Evolutionary conservation across 1,139 yeast genomes (phyloP), one percentile per base, ranked within the genome.

Genomic region (Magnusiomyces tetraspermus): DNA sequence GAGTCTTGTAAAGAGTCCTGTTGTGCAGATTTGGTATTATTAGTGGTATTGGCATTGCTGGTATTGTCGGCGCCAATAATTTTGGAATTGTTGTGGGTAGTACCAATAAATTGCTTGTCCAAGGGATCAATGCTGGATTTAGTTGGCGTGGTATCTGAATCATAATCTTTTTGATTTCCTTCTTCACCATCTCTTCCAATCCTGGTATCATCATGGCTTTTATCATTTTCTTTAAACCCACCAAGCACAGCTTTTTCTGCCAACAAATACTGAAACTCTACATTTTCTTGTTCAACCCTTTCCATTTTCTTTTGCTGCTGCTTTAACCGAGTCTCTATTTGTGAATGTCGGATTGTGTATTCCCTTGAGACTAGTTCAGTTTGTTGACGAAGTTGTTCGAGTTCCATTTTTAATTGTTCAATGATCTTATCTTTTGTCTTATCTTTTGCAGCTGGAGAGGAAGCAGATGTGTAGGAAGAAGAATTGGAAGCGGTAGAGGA

Each of bases 271-370:
- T 68, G 71, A 56, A 67, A 65, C 21, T 61, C 61, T 52, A 68
- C 70, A 54, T 67, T 69, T 53, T 68, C 71, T 51, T 66, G 67
- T 51, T 58, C 58, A 6, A 69, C 62, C 4, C 68, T 61, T 21
- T 49, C 52, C 49, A 66, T 67, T 38, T 64, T 50, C 8, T 57
- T 57, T 49, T 59, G 58, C 13, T 61, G 52, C 51, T 66, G 66
- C 31, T 52, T 58, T 46, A 64, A 54, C 54, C 68, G 70, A 17
- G 58, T 56, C 46, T 59, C 61, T 37, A 67, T 55, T 51, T 59
- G 58, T 33, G 59, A 63, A 38, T 63, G 66, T 22, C 67, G 61
- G 21, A 58, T 41, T 22, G 63, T 48, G 48, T 67, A 63, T 50
- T 68, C 72, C 26, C 59, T 53, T n/a, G 67, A 55, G 31, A 68